Base-by-base conservation (phyloP, 495 filamentous ascomycete genomes). In the Penicillium steckii region DNA sequence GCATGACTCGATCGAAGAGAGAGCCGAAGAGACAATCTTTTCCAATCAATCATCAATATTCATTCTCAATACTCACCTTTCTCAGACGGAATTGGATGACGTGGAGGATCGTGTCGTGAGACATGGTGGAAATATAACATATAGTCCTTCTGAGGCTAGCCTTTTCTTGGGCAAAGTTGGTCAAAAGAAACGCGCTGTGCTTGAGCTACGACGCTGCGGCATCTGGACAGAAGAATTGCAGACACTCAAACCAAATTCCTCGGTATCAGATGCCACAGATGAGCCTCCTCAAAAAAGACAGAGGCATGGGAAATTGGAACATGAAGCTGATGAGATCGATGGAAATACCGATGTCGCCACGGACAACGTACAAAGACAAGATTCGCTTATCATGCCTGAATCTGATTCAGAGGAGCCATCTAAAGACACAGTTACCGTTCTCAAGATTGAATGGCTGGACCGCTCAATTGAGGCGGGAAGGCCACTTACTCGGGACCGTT, bases 401-500 rank as follows among this genome's bases (percentile, higher is more conserved):
- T 42, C 52, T 30, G 37, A 42, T 26, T 24, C 30, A 4, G 13
- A 15, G 32, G 22, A 44, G 3, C 27, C 22, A 9, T 37, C 56
- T 3, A 41, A 33, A 8, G 67, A 77, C 15, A 70, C 66, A 2
- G 62, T 95, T 54, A 82, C 75, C 47, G 87, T 96, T 17, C 75
- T 94, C 21, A 90, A 82, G 58, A 68, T 94, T 0, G 71, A 82
- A 2, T 97, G 93, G 93, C 77, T 95, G 25, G 71, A 80, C 7
- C 75, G 82, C 21, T 91, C 83, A 9, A 48, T 91, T 10, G 64
- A 72, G 30, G 64, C 73, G 1, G 75, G 78, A 5, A 57, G 56
- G 13, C 53, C 84, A 3, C 67, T 94, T 0, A 82, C 86, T 0
- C 49, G 85, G 0, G 71, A 82, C 9, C 61, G 80, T 1, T 94